Percentiles rank a stretch among this genome's conserved stretches.
phyloP scores from a whole-genome alignment of 352 stramenopile species.

The Phytophthora agathidicida region DNA sequence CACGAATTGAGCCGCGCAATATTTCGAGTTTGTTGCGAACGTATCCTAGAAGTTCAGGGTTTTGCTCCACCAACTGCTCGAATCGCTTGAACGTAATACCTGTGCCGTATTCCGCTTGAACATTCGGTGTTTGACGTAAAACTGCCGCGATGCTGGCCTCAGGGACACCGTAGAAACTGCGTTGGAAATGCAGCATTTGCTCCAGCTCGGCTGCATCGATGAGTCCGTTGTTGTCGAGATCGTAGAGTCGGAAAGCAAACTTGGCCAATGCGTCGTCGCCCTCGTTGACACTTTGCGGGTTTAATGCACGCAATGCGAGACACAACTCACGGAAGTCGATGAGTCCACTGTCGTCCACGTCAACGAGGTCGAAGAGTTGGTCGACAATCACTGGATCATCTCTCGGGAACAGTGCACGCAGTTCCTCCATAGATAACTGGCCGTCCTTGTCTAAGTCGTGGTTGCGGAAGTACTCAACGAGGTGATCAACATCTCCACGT shows the following conservation, averaged over 20 bases:
- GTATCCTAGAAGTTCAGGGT: conserved; percentile 55
- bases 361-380: conserved; percentile 65
- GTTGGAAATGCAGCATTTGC: conserved; percentile 55
- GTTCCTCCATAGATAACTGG: conserved; percentile 69
- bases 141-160: conserved; percentile 29
- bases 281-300: conserved; percentile 39
- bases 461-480: conserved; percentile 65
- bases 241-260: conserved; percentile 73
- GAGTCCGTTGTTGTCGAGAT: conserved; percentile 60
- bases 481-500: conserved; percentile 46
- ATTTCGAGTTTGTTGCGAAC: conserved; percentile 57
- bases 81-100: conserved; percentile 53
- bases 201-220: conserved; percentile 57
- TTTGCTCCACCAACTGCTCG: conserved; percentile 38
- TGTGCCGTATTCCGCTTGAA: conserved; percentile 10
- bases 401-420: conserved; percentile 50
- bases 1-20: conserved; percentile 52
- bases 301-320: conserved; percentile 58
- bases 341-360: conserved; percentile 60
- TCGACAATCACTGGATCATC: conserved; percentile 58
- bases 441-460: conserved; percentile 66
- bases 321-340: conserved; percentile 83
- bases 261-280: conserved; percentile 45
- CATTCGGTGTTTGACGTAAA: conserved; percentile 30
- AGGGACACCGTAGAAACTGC: conserved; percentile 53